A percentile compares a stretch with the other conserved stretches of the same genome.
phyloP scores from a whole-genome alignment of 371 early-diverging fungal species.

The Mortierella polycephala region DNA sequence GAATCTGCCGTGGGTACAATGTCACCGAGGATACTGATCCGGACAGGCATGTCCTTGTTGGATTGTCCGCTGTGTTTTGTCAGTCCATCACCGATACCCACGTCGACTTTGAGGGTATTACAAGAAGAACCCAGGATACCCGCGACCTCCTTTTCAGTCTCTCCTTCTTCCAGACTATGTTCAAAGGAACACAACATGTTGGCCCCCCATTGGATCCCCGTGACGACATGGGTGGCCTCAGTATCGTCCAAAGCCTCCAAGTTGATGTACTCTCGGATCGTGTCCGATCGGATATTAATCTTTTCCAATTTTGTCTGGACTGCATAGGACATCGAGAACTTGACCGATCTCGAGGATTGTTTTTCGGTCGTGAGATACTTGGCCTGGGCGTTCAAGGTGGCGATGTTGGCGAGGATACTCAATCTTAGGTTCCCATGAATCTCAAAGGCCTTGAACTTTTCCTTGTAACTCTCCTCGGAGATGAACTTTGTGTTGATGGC shows the following conservation, averaged over 20 bases:
- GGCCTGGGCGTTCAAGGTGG: constrained; percentile 8
- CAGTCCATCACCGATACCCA: neutral
- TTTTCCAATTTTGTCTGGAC: constrained; percentile 13
- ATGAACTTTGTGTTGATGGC: constrained; percentile 23
- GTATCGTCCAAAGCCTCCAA: constrained; percentile 5
- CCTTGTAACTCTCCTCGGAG: constrained; percentile 15
- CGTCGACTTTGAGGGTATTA: constrained; percentile 4
- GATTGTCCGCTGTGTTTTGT: neutral
- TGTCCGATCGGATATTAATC: constrained; percentile 13
- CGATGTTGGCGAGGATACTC: constrained; percentile 12
- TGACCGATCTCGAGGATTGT: constrained; percentile 11
- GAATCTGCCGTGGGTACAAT: constrained; percentile 11
- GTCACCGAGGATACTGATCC: constrained; percentile 19
- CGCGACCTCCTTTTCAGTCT: constrained; percentile 15
- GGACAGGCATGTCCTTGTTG: constrained; percentile 13
- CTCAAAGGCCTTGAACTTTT: constrained; percentile 22
- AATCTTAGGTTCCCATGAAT: constrained; percentile 12
- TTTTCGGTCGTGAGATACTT: constrained; percentile 19
- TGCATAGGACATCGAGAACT: constrained; percentile 20
- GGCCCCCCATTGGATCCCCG: constrained; percentile 27
- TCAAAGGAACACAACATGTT: constrained; percentile 19
- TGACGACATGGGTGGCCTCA: constrained; percentile 20
- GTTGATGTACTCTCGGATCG: constrained; percentile 11
- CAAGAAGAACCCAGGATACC: constrained; percentile 9
- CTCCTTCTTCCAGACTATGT: constrained; percentile 21